These are phyloP conservation scores for Fraxinus excelsior DNA, from an alignment of 257 asterid species.

Conservation along the genomic window DNA sequence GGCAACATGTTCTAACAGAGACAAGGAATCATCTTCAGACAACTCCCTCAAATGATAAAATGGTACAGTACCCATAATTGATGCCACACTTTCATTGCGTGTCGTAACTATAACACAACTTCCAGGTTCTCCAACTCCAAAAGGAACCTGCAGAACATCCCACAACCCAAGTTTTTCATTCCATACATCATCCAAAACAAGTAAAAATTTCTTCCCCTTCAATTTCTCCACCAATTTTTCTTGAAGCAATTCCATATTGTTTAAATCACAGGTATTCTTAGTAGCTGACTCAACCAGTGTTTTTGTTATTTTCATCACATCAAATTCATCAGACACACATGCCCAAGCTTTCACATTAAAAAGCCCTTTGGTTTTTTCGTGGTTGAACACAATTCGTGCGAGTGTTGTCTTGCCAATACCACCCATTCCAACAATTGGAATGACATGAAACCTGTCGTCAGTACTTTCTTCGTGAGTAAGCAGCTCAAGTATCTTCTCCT, in stretches of 20 bases:
- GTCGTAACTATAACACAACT: conserved; percentile 68
- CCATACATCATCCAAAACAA: conserved; percentile 69
- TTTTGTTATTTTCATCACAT: conserved; percentile 45
- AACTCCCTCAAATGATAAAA: conserved; percentile 50
- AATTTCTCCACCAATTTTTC: conserved; percentile 43
- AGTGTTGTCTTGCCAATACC: conserved; percentile 68
- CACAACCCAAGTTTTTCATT: conserved; percentile 36
- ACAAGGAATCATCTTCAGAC: conserved; percentile 46
- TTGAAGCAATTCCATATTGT: conserved; percentile 43
- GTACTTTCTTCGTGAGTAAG: conserved; percentile 33
- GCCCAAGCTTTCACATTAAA: conserved; percentile 52
- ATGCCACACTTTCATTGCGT: conserved; percentile 45
- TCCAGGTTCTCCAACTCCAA: conserved; percentile 43
- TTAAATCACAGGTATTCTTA: conserved; percentile 11
- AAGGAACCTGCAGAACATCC: conserved; percentile 38
- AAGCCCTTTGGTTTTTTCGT: conserved; percentile 27
- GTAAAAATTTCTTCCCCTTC: conserved; percentile 40
- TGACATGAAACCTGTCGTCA: conserved; percentile 37
- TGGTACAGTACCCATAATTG: conserved; percentile 43
- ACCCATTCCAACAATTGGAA: conserved; percentile 73
- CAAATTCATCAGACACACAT: conserved; percentile 51
- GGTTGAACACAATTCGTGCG: conserved; percentile 51
- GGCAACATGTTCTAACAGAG: conserved; percentile 46
- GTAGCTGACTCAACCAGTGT: conserved; percentile 36
- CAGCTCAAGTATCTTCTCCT: conserved; percentile 40